Conservation (phyloP, 192 early-diverging fungal genomes). For the Phycomyces blakesleeanus region DNA sequence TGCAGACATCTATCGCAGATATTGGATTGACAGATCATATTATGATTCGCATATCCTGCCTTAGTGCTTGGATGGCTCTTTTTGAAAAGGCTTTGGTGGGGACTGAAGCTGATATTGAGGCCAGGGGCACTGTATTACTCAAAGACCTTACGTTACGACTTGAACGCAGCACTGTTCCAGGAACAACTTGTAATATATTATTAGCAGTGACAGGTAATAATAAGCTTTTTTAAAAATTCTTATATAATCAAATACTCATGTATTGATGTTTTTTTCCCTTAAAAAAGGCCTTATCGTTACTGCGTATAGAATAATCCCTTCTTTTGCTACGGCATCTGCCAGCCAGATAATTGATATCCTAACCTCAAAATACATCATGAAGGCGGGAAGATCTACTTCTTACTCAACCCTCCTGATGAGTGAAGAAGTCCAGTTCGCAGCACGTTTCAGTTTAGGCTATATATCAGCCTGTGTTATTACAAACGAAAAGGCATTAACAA, state of each 20-base stretch:
- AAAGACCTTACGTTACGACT: constrained; percentile 23
- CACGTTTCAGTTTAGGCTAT: constrained; percentile 22
- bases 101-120: constrained; percentile 10
- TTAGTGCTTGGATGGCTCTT: constrained; percentile 43
- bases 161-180: constrained; percentile 27
- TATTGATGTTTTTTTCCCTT: not conserved
- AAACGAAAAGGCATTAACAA: constrained; percentile 18
- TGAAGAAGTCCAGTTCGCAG: constrained; percentile 34
- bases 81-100: constrained; percentile 31
- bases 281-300: constrained; percentile 13
- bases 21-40: constrained; percentile 50
- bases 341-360: constrained; percentile 10
- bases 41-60: constrained; percentile 38
- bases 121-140: not conserved
- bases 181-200: constrained; percentile 26
- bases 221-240: not conserved
- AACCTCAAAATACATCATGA: constrained; percentile 17
- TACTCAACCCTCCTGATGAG: constrained; percentile 22
- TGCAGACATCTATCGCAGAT: constrained; percentile 47
- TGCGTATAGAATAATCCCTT: constrained; percentile 12
- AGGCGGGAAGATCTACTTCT: not conserved
- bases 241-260: not conserved
- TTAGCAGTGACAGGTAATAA: constrained; percentile 26
- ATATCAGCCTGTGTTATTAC: constrained; percentile 23
- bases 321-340: constrained; percentile 8